A percentile compares a stretch with the other conserved stretches of the same genome.
These are phyloP conservation scores for Rasamsonia emersonii DNA, from an alignment of 2,329 filamentous ascomycete genomes.

Conservation along the genomic window DNA sequence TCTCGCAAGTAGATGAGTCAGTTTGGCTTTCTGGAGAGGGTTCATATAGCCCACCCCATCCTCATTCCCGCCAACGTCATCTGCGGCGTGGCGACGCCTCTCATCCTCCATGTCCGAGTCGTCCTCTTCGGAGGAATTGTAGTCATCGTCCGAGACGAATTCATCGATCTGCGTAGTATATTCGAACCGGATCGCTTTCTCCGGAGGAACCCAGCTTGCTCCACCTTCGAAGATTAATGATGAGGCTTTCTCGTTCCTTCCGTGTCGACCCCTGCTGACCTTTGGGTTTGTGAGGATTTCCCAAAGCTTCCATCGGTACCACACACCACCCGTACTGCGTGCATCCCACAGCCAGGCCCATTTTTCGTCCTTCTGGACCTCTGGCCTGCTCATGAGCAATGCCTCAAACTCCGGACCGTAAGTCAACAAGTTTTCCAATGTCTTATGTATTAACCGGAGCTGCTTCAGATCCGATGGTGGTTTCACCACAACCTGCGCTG, in stretches of 20 bases:
- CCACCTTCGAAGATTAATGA: constrained; percentile 62
- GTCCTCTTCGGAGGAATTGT: constrained; percentile 80
- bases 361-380: constrained; percentile 77
- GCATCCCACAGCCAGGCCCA: constrained; percentile 95
- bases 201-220: constrained; percentile 68
- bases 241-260: constrained; percentile 48
- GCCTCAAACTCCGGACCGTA: constrained; percentile 86
- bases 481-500: constrained; percentile 60
- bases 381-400: constrained; percentile 74
- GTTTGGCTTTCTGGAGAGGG: constrained; percentile 72
- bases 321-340: constrained; percentile 67
- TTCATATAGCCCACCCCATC: constrained; percentile 62
- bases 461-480: constrained; percentile 70
- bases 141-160: constrained; percentile 74
- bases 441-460: constrained; percentile 77
- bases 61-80: constrained; percentile 26
- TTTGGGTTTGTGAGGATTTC: constrained; percentile 65
- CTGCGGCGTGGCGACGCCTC: constrained; percentile 36
- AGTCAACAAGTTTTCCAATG: constrained; percentile 68
- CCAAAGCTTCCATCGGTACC: constrained; percentile 91
- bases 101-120: constrained; percentile 44
- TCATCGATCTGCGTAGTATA: constrained; percentile 69
- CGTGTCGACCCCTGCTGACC: constrained; percentile 20
- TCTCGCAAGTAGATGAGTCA: constrained; percentile 74
- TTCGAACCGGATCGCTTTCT: constrained; percentile 67